Percentiles rank a stretch among this genome's conserved stretches.
Conservation (phyloP, 2,329 filamentous ascomycete species). For the Periconia sp. region DNA sequence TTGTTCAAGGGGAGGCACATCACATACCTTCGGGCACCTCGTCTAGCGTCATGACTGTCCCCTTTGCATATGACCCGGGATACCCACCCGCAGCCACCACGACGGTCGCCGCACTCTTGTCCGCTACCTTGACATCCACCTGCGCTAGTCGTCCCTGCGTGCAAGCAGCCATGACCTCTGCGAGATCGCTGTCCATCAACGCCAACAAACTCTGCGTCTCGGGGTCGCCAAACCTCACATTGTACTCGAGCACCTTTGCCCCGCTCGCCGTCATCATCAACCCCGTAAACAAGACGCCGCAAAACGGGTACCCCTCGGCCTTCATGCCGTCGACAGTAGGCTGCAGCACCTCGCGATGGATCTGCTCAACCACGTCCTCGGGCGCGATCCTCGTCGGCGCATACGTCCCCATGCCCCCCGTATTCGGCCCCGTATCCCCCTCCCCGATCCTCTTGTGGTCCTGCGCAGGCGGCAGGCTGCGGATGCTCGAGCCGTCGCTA, state of each 20-base stretch:
- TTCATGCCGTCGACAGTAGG: conserved; percentile 90
- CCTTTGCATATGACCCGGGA: conserved; percentile 81
- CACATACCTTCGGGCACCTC: conserved; percentile 54
- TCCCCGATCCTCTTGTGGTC: conserved; percentile 97
- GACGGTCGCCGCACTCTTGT: conserved; percentile 83
- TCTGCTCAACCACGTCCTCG: conserved; percentile 71
- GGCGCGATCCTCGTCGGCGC: conserved; percentile 68
- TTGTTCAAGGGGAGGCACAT: conserved; percentile 39
- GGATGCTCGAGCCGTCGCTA: conserved; percentile 84
- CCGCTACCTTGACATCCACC: conserved; percentile 70
- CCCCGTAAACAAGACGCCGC: conserved; percentile 84
- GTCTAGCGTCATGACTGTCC: conserved; percentile 66
- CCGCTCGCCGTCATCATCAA: conserved; percentile 87
- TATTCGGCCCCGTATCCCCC: conserved; percentile 89
- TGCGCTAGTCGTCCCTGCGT: conserved; percentile 75
- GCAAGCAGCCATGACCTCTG: conserved; percentile 87
- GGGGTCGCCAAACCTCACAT: conserved; percentile 90
- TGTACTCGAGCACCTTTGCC: conserved; percentile 88
- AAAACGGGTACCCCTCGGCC: conserved; percentile 64
- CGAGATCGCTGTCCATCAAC: conserved; percentile 83
- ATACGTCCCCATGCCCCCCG: conserved; percentile 97
- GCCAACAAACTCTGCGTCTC: conserved; percentile 88
- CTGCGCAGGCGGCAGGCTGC: conserved; percentile 86
- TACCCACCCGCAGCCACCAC: conserved; percentile 95
- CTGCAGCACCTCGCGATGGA: conserved; percentile 83